Conservation (phyloP, 2,329 filamentous ascomycete species). For the Arthrobotrys conoides region DNA sequence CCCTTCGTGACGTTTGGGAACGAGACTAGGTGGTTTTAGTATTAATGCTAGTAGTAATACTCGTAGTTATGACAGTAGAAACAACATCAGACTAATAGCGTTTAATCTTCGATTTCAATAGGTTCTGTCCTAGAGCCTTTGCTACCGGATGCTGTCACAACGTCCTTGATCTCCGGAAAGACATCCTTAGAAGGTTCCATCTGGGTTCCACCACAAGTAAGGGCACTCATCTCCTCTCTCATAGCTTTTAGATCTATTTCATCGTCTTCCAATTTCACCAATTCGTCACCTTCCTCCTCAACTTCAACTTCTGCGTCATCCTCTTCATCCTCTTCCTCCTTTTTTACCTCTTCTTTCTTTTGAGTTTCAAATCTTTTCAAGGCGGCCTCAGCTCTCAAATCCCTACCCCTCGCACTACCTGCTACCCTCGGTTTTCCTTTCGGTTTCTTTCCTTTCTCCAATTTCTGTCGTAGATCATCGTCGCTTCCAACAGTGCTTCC, state of each 20-base stretch:
- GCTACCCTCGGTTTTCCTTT: constrained; percentile 75
- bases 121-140: neutral
- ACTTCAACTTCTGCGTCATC: constrained; percentile 68
- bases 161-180: constrained; percentile 43
- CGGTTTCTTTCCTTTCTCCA: constrained; percentile 76
- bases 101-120: neutral
- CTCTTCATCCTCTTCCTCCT: constrained; percentile 66
- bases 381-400: constrained; percentile 82
- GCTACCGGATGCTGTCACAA: neutral
- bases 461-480: constrained; percentile 74
- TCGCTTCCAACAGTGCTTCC: constrained; percentile 80
- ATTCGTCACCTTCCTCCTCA: constrained; percentile 68
- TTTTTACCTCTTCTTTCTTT: constrained; percentile 68
- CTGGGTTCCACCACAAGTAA: constrained; percentile 39
- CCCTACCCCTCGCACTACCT: constrained; percentile 79
- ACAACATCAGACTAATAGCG: no score
- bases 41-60: no score
- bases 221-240: constrained; percentile 75
- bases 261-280: constrained; percentile 74
- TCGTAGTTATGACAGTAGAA: constrained; percentile 74
- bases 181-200: constrained; percentile 24
- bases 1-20: no score
- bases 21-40: no score
- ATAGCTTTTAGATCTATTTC: constrained; percentile 75
- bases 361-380: constrained; percentile 77